A percentile compares a stretch with the other conserved stretches of the same genome.
phyloP scores from a whole-genome alignment of 2,329 filamentous ascomycete species.

The Aspergillus ochraceoroseus region DNA sequence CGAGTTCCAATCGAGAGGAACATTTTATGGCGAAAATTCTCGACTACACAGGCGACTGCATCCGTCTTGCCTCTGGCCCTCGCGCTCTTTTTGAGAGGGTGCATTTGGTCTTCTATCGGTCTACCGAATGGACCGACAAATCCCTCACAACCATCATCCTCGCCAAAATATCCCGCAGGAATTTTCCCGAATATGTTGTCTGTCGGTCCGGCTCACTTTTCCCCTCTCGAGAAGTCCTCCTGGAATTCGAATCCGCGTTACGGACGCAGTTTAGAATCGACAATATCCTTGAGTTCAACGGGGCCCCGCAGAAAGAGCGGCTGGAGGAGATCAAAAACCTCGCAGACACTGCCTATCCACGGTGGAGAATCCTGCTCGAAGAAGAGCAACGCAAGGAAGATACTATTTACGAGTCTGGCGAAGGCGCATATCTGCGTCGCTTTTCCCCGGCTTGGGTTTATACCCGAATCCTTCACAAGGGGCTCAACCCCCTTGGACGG shows the following conservation, averaged over 20 bases:
- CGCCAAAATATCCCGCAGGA: slow-evolving; percentile 78
- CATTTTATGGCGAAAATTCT: slow-evolving; percentile 76
- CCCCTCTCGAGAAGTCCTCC: slow-evolving; percentile 62
- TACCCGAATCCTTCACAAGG: slow-evolving; percentile 88
- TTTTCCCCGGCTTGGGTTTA: slow-evolving; percentile 92
- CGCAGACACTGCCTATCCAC: slow-evolving; percentile 68
- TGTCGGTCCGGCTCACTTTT: slow-evolving; percentile 89
- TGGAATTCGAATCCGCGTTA: slow-evolving; percentile 87
- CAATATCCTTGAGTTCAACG: slow-evolving; percentile 72
- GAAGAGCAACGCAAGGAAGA: slow-evolving; percentile 77
- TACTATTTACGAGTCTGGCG: slow-evolving; percentile 69
- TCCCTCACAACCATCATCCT: slow-evolving; percentile 92
- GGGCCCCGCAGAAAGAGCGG: slow-evolving; percentile 60
- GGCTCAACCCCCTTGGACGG: slow-evolving; percentile 69
- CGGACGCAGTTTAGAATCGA: slow-evolving; percentile 78
- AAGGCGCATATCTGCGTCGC: slow-evolving; percentile 81
- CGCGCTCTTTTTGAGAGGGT: slow-evolving; percentile 87
- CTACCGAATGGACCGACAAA: slow-evolving; percentile 95
- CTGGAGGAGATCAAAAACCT: slow-evolving; percentile 64
- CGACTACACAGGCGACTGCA: slow-evolving; percentile 71
- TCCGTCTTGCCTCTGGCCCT: slow-evolving; percentile 67
- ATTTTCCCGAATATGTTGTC: slow-evolving; percentile 86
- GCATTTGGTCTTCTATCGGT: slow-evolving; percentile 92
- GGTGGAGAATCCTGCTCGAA: slow-evolving; percentile 69
- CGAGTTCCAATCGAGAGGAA: slow-evolving; percentile 57